Evolutionary conservation across 495 filamentous ascomycete species (phyloP), one percentile per base, ranked within the genome.

Genomic region (Neurospora tetraspora): DNA sequence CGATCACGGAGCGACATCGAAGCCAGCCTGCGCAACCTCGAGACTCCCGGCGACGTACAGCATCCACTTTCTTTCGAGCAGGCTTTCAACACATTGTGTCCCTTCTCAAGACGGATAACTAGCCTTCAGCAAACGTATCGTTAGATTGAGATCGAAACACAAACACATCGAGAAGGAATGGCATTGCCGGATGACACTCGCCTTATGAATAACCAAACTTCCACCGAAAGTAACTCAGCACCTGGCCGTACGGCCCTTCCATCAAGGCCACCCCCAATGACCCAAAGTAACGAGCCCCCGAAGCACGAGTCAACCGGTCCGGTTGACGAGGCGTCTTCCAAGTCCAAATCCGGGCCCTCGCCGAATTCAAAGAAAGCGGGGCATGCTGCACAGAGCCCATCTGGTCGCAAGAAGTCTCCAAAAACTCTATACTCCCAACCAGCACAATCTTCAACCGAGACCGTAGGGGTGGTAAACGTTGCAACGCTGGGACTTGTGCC

Each of bases 201-300:
- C 59, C 18, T 42, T 36, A 39, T 72, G 69, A 70, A 73, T 3
- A 71, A 75, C 11, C 73, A 68, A 36, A 20, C 69, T 45, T 59
- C 70, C 3, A 71, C 45, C 71, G 73, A 73, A 20, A 23, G 40
- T 20, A 59, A 73, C 8, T 69, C 74, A 27, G 74, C 72, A 70
- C 76, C 77, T 59, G 69, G 76, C 39, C 76, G 80, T 70, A 80
- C 76, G 11, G 79, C 80, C 10, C 68, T 81, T 10, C 80, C 80
- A 12, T 70, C 78, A 20, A 75, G 74, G 39, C 78, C 80, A 5
- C 45, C 76, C 37, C 69, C 70, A 2, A 73, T 75, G 11, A 76
- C 65, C 40, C 75, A 74, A 9, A 18, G 31, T 2, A 38, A 34
- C 68, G 73, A 73, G 5, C 61, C 39, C n/a, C 38, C 65, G 38